Evolutionary conservation across 208 protist species (phyloP).

Genomic region (Crithidia bombi): DNA sequence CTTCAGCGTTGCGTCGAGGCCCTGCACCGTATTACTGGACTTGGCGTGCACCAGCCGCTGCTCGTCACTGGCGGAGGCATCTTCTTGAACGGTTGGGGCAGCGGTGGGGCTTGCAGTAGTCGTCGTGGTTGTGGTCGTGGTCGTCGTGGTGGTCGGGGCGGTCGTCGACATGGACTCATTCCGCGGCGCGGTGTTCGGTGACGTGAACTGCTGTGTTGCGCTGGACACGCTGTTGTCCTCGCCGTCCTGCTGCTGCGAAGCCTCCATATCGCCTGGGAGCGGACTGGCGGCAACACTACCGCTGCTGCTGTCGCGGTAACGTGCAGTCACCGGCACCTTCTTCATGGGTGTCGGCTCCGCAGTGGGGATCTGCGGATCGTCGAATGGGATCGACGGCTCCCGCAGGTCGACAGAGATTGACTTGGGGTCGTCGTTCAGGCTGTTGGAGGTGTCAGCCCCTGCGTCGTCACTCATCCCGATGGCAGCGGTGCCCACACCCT

Average conservation of each 20-base stretch:
- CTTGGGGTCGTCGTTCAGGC: not conserved
- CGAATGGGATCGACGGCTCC: conserved; percentile 20
- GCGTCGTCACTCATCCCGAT: not conserved
- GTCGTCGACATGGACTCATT: not conserved
- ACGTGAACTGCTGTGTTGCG: conserved; percentile 1
- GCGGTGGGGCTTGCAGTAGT: not conserved
- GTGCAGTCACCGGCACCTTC: conserved; percentile 29
- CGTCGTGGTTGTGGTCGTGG: not conserved
- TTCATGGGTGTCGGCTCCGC: conserved; percentile 52
- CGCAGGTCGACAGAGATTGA: conserved; percentile 9
- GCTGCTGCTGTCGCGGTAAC: conserved; percentile 30
- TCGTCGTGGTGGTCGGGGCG: not conserved
- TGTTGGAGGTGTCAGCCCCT: conserved; percentile 4
- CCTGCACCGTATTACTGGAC: not conserved
- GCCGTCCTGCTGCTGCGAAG: conserved; percentile 2
- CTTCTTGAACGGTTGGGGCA: not conserved
- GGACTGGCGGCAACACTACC: not conserved
- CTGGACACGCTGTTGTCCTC: not conserved
- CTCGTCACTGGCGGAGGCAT: not conserved
- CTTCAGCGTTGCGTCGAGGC: not conserved
- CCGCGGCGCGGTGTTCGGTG: not conserved
- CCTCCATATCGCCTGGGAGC: conserved; percentile 13
- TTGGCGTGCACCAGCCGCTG: not conserved
- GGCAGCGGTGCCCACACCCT: not conserved
- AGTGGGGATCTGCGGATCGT: conserved; percentile 41